Evolutionary conservation across 148 eudicot species (phyloP), one percentile per base, ranked within the genome.

Genomic region (Bassia scoparia): DNA sequence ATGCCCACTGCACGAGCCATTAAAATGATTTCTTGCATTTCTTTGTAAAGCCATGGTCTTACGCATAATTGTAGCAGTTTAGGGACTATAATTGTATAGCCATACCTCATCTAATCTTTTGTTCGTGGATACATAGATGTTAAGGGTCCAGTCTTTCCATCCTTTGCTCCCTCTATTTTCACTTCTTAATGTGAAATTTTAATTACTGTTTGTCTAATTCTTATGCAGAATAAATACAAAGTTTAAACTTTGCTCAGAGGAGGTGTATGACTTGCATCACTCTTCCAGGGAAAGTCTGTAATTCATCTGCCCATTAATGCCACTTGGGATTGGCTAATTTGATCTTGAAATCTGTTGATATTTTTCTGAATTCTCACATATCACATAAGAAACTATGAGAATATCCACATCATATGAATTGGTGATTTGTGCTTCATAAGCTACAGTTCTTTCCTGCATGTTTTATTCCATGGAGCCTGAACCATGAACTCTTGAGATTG

Each of bases 181-280:
- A 2, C 44, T 41, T 41, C 8, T 12, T 41, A 41, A 41, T 41
- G 11, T 41, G 8, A 41, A 41, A 41, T 41, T 14, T 41, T 8
- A 41, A 8, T 4, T n/a, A n/a, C n/a, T 41, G 1, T 65, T 38
- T n/a, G 43, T 63, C 53, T 64, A 41, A 48, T 65, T 71, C 52
- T 31, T 66, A 33, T 83, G 87, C 87, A 94, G 98, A 96, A 89
- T 34, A 91, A 84, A 76, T 94, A 89, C 85, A 94, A 94, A 88
- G 97, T 94, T 14, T 94, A 91, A 94, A 83, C 91, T 94, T 79
- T 94, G 98, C 77, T 89, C 97, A 35, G 98, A 94, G 86, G 84
- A 97, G 75, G 34, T 94, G 77, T 94, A 94, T 69, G 93, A 94
- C n/a, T n/a, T 80, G 96, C 91, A 54, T 87, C 97, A 80, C 87